Evolutionary conservation across 148 eudicot genomes (phyloP).

Genomic region (Salicornia ramosissima): DNA sequence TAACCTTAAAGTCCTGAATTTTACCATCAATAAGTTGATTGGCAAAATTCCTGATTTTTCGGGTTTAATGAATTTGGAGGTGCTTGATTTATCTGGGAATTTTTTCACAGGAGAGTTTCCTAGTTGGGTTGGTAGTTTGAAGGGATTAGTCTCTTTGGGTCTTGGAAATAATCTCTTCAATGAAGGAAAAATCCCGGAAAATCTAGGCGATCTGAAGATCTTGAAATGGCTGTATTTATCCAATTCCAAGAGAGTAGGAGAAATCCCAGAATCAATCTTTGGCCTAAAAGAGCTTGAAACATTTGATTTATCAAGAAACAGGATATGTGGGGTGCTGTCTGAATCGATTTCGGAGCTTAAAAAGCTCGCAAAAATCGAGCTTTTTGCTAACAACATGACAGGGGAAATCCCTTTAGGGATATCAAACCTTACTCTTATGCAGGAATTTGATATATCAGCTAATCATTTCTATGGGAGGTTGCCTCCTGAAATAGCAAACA

Average conservation of each 20-base stretch:
- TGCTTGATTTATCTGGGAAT: constrained; percentile 64
- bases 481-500: constrained; percentile 58
- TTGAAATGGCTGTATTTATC: constrained; percentile 51
- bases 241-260: constrained; percentile 45
- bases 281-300: constrained; percentile 47
- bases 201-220: constrained; percentile 63
- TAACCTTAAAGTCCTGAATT: constrained; percentile 59
- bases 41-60: constrained; percentile 79
- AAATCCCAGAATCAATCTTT: constrained; percentile 73
- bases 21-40: constrained; percentile 54
- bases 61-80: constrained; percentile 40
- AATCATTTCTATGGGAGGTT: constrained; percentile 69
- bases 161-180: constrained; percentile 50
- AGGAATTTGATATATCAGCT: constrained; percentile 72
- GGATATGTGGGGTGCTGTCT: constrained; percentile 58
- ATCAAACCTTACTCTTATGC: constrained; percentile 49
- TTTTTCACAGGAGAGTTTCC: constrained; percentile 69
- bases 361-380: constrained; percentile 67
- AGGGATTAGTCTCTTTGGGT: constrained; percentile 45
- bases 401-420: constrained; percentile 68
- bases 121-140: constrained; percentile 59
- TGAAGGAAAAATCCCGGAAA: constrained; percentile 62
- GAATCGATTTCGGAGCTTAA: constrained; percentile 41
- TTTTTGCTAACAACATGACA: constrained; percentile 60
- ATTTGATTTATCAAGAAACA: constrained; percentile 60